Percentiles rank a stretch among this genome's conserved stretches.
These are phyloP conservation scores for Geotrichum klebahnii DNA, from an alignment of 1,139 yeast species.

Conservation along the genomic window DNA sequence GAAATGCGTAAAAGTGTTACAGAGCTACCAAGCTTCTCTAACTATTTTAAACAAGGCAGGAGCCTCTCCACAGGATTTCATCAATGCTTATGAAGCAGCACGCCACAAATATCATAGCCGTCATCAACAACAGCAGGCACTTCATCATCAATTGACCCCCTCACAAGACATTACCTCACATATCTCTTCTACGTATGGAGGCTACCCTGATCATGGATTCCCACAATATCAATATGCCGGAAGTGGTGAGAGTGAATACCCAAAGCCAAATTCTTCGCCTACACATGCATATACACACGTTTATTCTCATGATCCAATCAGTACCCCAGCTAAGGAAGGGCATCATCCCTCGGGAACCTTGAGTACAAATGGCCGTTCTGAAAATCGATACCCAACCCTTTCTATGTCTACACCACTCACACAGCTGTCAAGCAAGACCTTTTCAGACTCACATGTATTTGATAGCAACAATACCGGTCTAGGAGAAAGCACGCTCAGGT, in stretches of 20 bases:
- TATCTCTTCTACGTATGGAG: constrained; percentile 15
- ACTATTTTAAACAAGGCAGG: constrained; percentile 69
- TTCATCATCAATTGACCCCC: constrained; percentile 12
- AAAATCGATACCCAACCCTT: background rate
- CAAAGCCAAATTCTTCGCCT: constrained; percentile 32
- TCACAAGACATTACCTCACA: constrained; percentile 21
- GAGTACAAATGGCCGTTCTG: constrained; percentile 9
- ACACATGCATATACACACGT: constrained; percentile 20
- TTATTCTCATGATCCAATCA: constrained; percentile 16
- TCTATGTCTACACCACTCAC: constrained; percentile 19
- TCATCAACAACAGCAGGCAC: too few species aligned
- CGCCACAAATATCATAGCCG: constrained; percentile 14
- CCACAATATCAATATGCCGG: constrained; percentile 16
- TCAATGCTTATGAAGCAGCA: constrained; percentile 45
- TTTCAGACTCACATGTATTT: background rate
- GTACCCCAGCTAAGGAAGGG: constrained; percentile 16
- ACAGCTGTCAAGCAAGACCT: background rate
- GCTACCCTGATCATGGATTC: constrained; percentile 17
- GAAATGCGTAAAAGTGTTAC: constrained; percentile 66
- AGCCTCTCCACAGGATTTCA: constrained; percentile 69
- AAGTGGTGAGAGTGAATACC: constrained; percentile 15
- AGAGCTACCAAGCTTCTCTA: constrained; percentile 68
- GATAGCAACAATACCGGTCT: constrained; percentile 38
- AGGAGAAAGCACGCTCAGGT: too few species aligned
- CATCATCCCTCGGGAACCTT: background rate